Conservation (phyloP, 768 basidiomycete genomes). For the Hericium rajendrae region DNA sequence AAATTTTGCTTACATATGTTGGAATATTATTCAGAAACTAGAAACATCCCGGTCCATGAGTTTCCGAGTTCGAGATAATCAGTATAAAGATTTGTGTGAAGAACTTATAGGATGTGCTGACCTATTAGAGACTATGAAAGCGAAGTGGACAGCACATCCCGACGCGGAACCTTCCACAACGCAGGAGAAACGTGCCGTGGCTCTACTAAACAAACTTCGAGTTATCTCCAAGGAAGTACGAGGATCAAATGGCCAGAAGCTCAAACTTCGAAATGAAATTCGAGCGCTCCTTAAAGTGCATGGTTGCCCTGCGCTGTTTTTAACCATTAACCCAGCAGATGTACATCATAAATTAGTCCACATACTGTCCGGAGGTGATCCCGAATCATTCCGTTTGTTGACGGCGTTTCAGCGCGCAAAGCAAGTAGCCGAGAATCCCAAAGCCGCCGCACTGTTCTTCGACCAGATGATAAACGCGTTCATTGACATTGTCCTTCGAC, state of each 20-base stretch:
- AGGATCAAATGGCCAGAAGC: not conserved
- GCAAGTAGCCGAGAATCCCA: constrained; percentile 31
- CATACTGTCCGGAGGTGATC: constrained; percentile 27
- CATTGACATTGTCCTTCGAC: constrained; percentile 17
- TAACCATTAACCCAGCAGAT: constrained; percentile 28
- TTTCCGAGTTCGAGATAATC: not conserved
- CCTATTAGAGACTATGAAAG: not conserved
- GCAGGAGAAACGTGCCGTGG: not conserved
- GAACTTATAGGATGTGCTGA: not conserved
- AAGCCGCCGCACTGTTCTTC: constrained; percentile 31
- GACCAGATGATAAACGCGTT: constrained; percentile 30
- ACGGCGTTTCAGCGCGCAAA: constrained; percentile 26
- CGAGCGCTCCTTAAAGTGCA: not conserved
- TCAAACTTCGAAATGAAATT: not conserved
- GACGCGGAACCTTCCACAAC: not conserved
- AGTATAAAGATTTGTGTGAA: not conserved
- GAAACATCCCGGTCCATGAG: not conserved
- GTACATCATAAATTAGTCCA: constrained; percentile 32
- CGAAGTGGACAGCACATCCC: not conserved
- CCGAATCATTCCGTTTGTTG: constrained; percentile 25
- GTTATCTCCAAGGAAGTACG: not conserved
- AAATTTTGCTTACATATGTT: not conserved
- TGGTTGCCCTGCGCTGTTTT: not conserved
- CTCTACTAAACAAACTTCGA: not conserved
- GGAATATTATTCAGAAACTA: not conserved